phyloP scores from a whole-genome alignment of 2,329 filamentous ascomycete genomes.

The Pochonia chlamydosporia region DNA sequence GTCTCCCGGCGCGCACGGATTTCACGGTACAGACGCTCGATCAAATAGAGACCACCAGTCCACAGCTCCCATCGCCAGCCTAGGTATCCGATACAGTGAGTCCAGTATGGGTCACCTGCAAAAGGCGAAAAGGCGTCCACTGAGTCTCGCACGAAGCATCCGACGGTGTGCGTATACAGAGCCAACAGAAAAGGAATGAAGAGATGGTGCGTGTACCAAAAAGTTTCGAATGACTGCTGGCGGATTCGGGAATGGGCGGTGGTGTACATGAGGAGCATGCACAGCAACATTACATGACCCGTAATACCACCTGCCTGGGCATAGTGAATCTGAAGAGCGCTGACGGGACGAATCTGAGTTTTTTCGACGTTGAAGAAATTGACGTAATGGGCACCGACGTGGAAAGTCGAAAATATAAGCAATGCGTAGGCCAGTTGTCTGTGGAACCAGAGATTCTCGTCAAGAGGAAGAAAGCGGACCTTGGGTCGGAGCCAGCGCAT shows the following conservation, averaged over 20 bases:
- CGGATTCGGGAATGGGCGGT: constrained; percentile 89
- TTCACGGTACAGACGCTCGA: constrained; percentile 87
- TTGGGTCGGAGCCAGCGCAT: constrained; percentile 82
- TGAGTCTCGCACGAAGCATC: constrained; percentile 91
- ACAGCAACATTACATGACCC: constrained; percentile 96
- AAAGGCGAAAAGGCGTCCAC: constrained; percentile 72
- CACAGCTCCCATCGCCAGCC: constrained; percentile 96
- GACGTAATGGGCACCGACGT: constrained; percentile 82
- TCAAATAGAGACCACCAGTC: constrained; percentile 77
- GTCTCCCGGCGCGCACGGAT: constrained; percentile 78
- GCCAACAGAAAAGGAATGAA: constrained; percentile 92
- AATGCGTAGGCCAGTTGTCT: constrained; percentile 87
- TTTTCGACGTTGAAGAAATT: constrained; percentile 98
- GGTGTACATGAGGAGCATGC: constrained; percentile 98
- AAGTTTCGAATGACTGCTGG: constrained; percentile 95
- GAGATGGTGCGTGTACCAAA: constrained; percentile 99
- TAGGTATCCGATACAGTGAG: constrained; percentile 88
- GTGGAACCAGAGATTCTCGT: constrained; percentile 97
- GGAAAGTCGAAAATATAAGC: constrained; percentile 73
- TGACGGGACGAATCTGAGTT: constrained; percentile 71
- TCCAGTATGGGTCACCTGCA: constrained; percentile 76
- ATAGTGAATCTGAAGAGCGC: constrained; percentile 89
- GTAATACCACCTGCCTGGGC: constrained; percentile 84
- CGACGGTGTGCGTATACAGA: constrained; percentile 91
- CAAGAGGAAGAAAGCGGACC: constrained; percentile 81